Base-by-base conservation (phyloP, 1,284 basidiomycete genomes). In the Ceratobasidium sp. region DNA sequence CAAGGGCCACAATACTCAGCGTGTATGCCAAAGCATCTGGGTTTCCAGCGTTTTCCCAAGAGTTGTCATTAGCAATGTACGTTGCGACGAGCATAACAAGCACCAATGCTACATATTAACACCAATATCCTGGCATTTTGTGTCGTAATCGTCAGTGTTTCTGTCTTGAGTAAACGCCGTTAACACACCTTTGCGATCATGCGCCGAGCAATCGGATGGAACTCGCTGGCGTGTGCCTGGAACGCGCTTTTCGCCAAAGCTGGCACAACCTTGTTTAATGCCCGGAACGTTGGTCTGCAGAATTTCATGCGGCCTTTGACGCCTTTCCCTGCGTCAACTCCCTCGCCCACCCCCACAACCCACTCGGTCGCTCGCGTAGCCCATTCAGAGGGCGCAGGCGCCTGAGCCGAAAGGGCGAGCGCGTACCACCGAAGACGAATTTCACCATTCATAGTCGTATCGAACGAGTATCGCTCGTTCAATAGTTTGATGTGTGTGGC, bases 231-330 rank as follows among this genome's bases (percentile, higher is more conserved):
- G 76, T 87, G 82, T 54, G 82, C 84, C 56, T 80, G 79, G 80
- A 91, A 95, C 41, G 83, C 85, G 27, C 85, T 84, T 77, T 89
- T 83, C 0, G 96, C 93, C 44, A 96, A 82, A 22, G 84, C 83
- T 19, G 84, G 82, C 81, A 95, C 87, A 24, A 92, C 90, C 73
- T 87, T 85, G 45, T 80, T 82, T 22, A 89, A 86, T 0, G 84
- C 86, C 50, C 87, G 82, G 79, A 93, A 89, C 8, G 89, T 83
- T 0, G 91, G 91, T 71, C 93, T 82, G 81, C 92, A 94, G 84
- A 94, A 94, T 81, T 95, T 94, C 92, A 94, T 93, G 24, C 93
- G 85, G 3, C 91, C 92, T 79, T 91, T 90, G 75, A 93, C 82
- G 14, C 85, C 87, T 33, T 84, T 88, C 44, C 54, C 64, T 19